Percentiles rank a stretch among this genome's conserved stretches.
These are phyloP conservation scores for Boletus speciosus DNA, from an alignment of 768 basidiomycete species.

Conservation along the genomic window DNA sequence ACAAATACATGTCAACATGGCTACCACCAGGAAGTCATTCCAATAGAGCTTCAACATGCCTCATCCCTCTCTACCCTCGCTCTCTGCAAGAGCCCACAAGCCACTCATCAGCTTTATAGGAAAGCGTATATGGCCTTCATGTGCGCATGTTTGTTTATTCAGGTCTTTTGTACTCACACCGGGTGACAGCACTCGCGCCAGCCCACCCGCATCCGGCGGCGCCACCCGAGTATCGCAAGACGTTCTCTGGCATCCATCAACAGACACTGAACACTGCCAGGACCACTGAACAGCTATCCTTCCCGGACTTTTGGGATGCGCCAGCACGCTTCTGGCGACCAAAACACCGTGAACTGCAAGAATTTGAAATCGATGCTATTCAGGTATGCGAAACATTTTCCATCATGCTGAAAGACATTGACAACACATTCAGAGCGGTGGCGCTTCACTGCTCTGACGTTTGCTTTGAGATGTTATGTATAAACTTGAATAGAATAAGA, in stretches of 20 bases:
- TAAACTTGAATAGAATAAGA: too few relatives aligned
- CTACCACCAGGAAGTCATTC: neutral
- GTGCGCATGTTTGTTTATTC: slow-evolving; percentile 28
- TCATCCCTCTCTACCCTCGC: slow-evolving; percentile 34
- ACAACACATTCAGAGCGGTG: slow-evolving; percentile 48
- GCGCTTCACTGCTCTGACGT: slow-evolving; percentile 50
- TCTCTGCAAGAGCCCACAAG: slow-evolving; percentile 45
- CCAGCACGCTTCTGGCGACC: slow-evolving; percentile 58
- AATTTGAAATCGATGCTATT: slow-evolving; percentile 63
- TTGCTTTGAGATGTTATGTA: neutral
- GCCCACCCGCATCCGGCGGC: slow-evolving; percentile 63
- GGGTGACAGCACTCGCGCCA: slow-evolving; percentile 36
- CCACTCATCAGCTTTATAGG: slow-evolving; percentile 65
- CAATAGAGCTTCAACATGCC: slow-evolving; percentile 14
- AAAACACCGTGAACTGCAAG: slow-evolving; percentile 44
- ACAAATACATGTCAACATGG: slow-evolving; percentile 16
- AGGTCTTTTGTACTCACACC: neutral
- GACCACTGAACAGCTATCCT: slow-evolving; percentile 19
- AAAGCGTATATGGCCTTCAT: slow-evolving; percentile 48
- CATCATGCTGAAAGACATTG: neutral
- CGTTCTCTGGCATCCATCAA: slow-evolving; percentile 44
- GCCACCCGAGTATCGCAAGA: slow-evolving; percentile 54
- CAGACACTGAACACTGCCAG: slow-evolving; percentile 24
- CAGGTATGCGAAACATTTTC: slow-evolving; percentile 41
- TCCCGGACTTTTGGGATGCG: slow-evolving; percentile 63